Percentiles rank a stretch among this genome's conserved stretches.
phyloP scores from a whole-genome alignment of 805 yeast species.

The Sugiyamaella chiloensis region DNA sequence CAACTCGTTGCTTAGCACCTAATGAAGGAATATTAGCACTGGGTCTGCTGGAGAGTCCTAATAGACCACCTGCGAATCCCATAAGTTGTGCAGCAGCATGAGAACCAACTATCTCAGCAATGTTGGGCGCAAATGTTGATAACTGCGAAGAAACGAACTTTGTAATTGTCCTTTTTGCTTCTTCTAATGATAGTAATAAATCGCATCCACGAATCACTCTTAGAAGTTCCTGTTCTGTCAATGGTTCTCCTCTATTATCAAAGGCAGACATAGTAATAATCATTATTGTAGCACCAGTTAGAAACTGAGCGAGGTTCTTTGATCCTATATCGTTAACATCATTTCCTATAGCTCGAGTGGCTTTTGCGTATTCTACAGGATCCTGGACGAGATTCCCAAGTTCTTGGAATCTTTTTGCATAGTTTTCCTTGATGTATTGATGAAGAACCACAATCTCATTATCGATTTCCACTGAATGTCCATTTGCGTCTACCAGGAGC shows the following conservation, averaged over 20 bases:
- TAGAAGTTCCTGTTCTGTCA: constrained; percentile 36
- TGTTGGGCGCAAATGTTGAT: constrained; percentile 70
- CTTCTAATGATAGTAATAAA: constrained; percentile 45
- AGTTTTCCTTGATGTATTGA: constrained; percentile 49
- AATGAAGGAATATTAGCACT: constrained; percentile 80
- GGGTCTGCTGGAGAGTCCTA: constrained; percentile 64
- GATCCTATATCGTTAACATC: constrained; percentile 35
- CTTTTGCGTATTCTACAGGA: constrained; percentile 58
- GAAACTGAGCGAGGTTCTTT: constrained; percentile 38
- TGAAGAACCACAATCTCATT: constrained; percentile 52
- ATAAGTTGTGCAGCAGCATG: constrained; percentile 70
- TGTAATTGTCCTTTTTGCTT: constrained; percentile 44
- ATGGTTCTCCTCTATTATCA: constrained; percentile 38
- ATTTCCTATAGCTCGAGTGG: constrained; percentile 51
- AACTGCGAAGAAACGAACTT: constrained; percentile 56
- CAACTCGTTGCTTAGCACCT: constrained; percentile 40
- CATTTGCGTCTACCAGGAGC: constrained; percentile 55
- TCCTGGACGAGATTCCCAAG: constrained; percentile 58
- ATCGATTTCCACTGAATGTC: constrained; percentile 50
- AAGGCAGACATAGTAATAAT: constrained; percentile 73
- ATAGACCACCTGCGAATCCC: constrained; percentile 65
- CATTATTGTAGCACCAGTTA: constrained; percentile 64
- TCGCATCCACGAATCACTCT: constrained; percentile 46
- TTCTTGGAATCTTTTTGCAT: constrained; percentile 67
- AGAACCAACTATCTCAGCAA: constrained; percentile 68